Evolutionary conservation across 108 stramenopile species (phyloP), one percentile per base, ranked within the genome.

Genomic region (Skeletonema costatum): DNA sequence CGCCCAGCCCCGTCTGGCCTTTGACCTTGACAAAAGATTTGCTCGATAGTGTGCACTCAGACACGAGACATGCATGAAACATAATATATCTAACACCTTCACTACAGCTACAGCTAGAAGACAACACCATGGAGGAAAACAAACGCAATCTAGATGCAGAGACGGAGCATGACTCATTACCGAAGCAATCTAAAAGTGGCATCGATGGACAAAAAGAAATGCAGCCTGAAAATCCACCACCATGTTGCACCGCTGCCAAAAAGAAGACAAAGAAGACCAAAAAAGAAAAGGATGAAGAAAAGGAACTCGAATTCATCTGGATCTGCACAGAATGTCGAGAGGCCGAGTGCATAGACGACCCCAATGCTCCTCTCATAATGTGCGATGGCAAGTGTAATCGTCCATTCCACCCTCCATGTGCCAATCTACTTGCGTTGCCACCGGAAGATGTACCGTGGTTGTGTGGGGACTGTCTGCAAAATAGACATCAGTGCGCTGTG

Each of bases 401-500:
- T 19, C 75, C 89, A 31, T 95, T 92, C 74, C 93, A 95, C 71
- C 76, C 78, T 32, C 87, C 87, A n/a, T 95, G 93, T 80, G 93
- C 89, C 21, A 89, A 89, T 13, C 39, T 92, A 65, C 30, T 68
- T 5, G n/a, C 68, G 3, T 60, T 87, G 14, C 93, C 93, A 11
- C 62, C 66, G 19, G 59, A 76, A 25, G 86, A 92, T 19, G 89
- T 87, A 35, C 74, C 71, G 32, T 95, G 90, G 90, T 17, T 89
- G 1, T 95, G 93, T 61, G 64, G 61, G 19, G 93, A 95, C 62
- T 95, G 93, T 78, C 33, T 25, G 2, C 51, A 74, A 32, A 44
- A 69, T 7, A 42, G 71, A 36, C 91, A 95, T 63, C 64, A 67
- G 35, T 95, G 94, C 62, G 68, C 89, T 19, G 77, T 83, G 56